These are phyloP conservation scores for Ophiostoma fasciatum DNA, from an alignment of 2,329 filamentous ascomycete species.

Conservation along the genomic window DNA sequence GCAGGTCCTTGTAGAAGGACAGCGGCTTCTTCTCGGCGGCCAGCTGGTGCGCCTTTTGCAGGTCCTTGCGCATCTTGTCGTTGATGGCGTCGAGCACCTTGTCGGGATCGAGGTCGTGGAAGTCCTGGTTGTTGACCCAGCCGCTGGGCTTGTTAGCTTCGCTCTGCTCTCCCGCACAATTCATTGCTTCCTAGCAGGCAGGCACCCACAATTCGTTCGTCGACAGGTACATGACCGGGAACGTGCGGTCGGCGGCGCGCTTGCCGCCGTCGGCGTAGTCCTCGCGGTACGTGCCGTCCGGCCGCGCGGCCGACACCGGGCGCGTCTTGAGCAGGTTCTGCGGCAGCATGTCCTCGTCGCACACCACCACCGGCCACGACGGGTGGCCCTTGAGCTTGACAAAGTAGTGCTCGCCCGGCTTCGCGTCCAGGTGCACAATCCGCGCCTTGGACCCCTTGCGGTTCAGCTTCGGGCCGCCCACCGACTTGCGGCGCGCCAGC, in stretches of 20 bases:
- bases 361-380: conserved; percentile 87
- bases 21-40: conserved; percentile 67
- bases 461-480: conserved; percentile 64
- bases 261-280: conserved; percentile 81
- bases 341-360: conserved; percentile 88
- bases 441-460: conserved; percentile 70
- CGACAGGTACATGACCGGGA: conserved; percentile 85
- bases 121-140: conserved; percentile 77
- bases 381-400: conserved; percentile 91
- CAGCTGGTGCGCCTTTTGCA: conserved; percentile 66
- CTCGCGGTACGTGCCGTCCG: conserved; percentile 75
- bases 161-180: too few relatives aligned
- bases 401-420: conserved; percentile 84
- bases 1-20: conserved; percentile 67
- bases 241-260: conserved; percentile 70
- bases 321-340: conserved; percentile 59
- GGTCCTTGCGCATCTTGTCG: conserved; percentile 65
- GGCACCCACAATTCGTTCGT: conserved; percentile 91
- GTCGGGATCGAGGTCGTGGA: conserved; percentile 62
- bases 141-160: conserved; percentile 38
- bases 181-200: too few relatives aligned
- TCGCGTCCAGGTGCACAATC: conserved; percentile 58
- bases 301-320: conserved; percentile 67
- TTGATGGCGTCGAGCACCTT: conserved; percentile 54
- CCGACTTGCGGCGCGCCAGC: conserved; percentile 59